Percentiles rank a stretch among this genome's conserved stretches.
phyloP scores from a whole-genome alignment of 345 rosid species.

The Eucalyptus urophylla region DNA sequence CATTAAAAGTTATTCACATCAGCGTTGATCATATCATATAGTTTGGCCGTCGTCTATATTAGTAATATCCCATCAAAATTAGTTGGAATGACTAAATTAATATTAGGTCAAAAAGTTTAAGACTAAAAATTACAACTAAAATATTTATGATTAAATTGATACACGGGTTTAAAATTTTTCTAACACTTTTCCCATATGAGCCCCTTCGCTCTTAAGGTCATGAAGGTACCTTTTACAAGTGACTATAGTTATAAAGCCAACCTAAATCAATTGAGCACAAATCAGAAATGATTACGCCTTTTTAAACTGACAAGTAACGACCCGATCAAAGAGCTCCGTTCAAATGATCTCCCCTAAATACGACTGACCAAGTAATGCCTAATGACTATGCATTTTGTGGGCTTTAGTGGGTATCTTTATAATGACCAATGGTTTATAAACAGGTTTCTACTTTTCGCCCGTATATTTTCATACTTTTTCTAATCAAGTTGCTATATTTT shows the following conservation, averaged over 20 bases:
- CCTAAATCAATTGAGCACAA: not conserved
- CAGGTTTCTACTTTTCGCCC: not conserved
- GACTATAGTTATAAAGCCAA: not conserved
- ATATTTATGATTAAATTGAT: too few species aligned
- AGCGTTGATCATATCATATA: rapidly evolving
- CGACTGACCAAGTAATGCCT: not conserved
- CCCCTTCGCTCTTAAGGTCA: rapidly evolving
- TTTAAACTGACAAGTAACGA: not conserved
- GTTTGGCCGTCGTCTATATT: rapidly evolving
- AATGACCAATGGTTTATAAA: not conserved
- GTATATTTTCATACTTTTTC: not conserved
- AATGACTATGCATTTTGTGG: not conserved
- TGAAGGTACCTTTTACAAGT: not conserved
- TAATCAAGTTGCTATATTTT: not conserved
- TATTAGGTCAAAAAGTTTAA: too few species aligned
- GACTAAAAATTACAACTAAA: too few species aligned
- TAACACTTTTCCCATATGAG: not conserved
- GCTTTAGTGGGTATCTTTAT: not conserved
- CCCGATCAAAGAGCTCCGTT: not conserved
- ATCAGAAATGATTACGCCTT: not conserved
- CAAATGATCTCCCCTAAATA: not conserved
- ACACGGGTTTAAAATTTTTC: too few species aligned
- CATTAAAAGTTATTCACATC: rapidly evolving
- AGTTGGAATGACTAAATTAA: too few species aligned
- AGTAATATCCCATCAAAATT: rapidly evolving